Percentiles rank a stretch among this genome's conserved stretches.
phyloP scores from a whole-genome alignment of 345 rosid genomes.

The Acer negundo region DNA sequence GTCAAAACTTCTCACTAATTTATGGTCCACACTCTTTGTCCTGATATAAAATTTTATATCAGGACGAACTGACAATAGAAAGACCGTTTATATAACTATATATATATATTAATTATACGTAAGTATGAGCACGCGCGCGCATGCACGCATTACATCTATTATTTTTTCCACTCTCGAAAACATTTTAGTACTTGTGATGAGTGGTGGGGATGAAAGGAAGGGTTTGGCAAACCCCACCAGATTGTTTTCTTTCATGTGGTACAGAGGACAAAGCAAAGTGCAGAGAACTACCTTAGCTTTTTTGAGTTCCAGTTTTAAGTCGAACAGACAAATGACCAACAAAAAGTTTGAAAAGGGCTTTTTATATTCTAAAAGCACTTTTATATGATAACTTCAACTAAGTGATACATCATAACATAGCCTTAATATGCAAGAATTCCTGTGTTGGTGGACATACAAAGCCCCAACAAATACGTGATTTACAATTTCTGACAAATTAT shows the following conservation, averaged over 20 bases:
- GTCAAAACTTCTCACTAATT: too few species aligned
- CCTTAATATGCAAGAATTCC: not conserved
- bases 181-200: slow-evolving; percentile 3
- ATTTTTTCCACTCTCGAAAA: not conserved
- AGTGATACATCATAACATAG: not conserved
- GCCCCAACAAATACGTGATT: not conserved
- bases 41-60: too few species aligned
- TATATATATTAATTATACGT: too few species aligned
- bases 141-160: too few species aligned
- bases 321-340: slow-evolving; percentile 8
- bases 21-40: too few species aligned
- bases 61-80: too few species aligned
- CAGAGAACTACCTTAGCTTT: not conserved
- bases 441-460: not conserved
- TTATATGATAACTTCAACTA: not conserved
- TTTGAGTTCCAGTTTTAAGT: not conserved
- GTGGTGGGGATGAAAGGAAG: slow-evolving; percentile 7
- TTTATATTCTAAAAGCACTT: not conserved
- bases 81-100: too few species aligned
- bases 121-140: too few species aligned
- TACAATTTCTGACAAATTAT: not conserved
- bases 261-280: not conserved
- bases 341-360: not conserved
- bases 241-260: slow-evolving; percentile 9
- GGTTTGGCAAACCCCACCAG: slow-evolving; percentile 14